Conservation (phyloP, 2,329 filamentous ascomycete genomes). For the Penicillium vulpinum region DNA sequence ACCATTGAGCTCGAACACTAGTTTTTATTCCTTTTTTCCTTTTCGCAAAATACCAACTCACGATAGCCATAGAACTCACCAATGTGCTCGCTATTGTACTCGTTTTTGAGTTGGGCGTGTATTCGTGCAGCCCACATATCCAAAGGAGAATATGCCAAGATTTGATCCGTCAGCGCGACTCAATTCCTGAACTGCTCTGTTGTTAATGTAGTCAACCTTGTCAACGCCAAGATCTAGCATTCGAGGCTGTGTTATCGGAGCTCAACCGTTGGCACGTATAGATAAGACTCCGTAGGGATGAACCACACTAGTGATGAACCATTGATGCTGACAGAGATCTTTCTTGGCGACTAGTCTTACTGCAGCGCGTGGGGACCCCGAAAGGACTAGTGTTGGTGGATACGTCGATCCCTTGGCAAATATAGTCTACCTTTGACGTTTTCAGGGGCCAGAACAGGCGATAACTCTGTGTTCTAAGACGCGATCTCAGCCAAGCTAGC, state of each 20-base stretch:
- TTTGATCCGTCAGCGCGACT: not conserved
- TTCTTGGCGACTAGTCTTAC: constrained; percentile 14
- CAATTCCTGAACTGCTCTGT: not conserved
- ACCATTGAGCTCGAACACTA: not conserved
- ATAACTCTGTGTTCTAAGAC: not conserved
- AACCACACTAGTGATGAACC: constrained; percentile 8
- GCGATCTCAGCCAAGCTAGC: not conserved
- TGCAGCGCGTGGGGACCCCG: constrained; percentile 3
- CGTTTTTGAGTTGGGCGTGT: not conserved
- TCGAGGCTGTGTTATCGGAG: constrained; percentile 19
- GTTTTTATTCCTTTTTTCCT: not conserved
- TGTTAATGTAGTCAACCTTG: not conserved
- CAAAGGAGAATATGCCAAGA: constrained; percentile 1
- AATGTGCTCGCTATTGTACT: not conserved
- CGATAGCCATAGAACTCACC: not conserved
- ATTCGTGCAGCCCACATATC: not conserved
- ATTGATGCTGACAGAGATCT: constrained; percentile 14
- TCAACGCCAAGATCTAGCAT: constrained; percentile 4
- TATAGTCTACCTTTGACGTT: constrained; percentile 7
- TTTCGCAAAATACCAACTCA: not conserved
- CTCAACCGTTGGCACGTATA: not conserved
- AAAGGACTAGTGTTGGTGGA: constrained; percentile 12
- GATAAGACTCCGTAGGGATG: constrained; percentile 5
- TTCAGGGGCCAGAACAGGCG: constrained; percentile 10
- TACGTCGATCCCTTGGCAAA: constrained; percentile 23